These are phyloP conservation scores for Scutellaria barbata DNA, from an alignment of 257 asterid genomes.

Conservation along the genomic window DNA sequence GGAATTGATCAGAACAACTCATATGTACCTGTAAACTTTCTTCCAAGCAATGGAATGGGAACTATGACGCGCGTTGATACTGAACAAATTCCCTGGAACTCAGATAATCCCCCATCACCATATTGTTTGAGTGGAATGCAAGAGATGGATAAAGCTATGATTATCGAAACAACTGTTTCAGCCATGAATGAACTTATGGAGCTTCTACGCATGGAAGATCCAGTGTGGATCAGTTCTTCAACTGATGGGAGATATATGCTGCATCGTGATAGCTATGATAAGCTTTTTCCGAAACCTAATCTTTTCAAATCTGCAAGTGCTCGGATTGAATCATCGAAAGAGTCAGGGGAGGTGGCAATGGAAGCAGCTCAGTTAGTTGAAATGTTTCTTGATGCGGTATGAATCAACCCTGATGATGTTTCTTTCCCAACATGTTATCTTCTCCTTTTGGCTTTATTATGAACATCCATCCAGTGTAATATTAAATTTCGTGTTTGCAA, in stretches of 20 bases:
- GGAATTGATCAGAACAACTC: background rate
- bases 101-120: slow-evolving; percentile 29
- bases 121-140: slow-evolving; percentile 21
- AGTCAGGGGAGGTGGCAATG: slow-evolving; percentile 62
- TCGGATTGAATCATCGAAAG: slow-evolving; percentile 71
- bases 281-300: slow-evolving; percentile 48
- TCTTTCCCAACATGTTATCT: too few species aligned
- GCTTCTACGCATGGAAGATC: slow-evolving; percentile 56
- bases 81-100: slow-evolving; percentile 17
- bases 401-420: background rate
- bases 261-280: slow-evolving; percentile 58
- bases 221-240: slow-evolving; percentile 56
- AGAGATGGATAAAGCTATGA: slow-evolving; percentile 42
- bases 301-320: slow-evolving; percentile 44
- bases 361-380: slow-evolving; percentile 47
- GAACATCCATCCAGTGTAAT: too few species aligned
- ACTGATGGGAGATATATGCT: slow-evolving; percentile 47
- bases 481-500: too few species aligned
- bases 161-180: slow-evolving; percentile 39
- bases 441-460: too few species aligned
- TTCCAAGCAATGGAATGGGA: slow-evolving; percentile 25
- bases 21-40: slow-evolving; percentile 15
- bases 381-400: slow-evolving; percentile 61
- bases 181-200: slow-evolving; percentile 65
- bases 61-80: background rate